phyloP scores from a whole-genome alignment of 805 yeast genomes.

The Candida coleopterorum region DNA sequence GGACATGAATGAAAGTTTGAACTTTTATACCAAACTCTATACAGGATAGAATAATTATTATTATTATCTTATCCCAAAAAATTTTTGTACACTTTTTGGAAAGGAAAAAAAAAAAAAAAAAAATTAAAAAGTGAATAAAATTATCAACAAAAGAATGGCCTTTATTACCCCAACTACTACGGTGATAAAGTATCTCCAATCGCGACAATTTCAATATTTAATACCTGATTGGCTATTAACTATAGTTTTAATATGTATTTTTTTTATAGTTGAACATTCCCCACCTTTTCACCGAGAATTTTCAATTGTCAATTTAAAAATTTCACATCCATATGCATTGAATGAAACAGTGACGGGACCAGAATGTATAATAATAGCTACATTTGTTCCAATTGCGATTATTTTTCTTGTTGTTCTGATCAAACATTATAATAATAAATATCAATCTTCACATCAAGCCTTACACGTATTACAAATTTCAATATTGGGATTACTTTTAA shows the following conservation, averaged over 20 bases:
- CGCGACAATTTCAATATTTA: conserved; percentile 8
- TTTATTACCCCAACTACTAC: conserved; percentile 8
- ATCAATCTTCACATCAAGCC: conserved; percentile 6
- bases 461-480: conserved; percentile 21
- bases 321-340: conserved; percentile 33
- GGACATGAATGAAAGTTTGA: too few relatives aligned
- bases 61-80: too few relatives aligned
- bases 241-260: conserved; percentile 19
- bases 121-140: background rate
- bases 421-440: conserved; percentile 2
- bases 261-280: conserved; percentile 26
- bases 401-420: conserved; percentile 13
- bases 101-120: too few relatives aligned
- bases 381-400: conserved; percentile 16
- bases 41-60: too few relatives aligned
- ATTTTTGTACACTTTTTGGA: too few relatives aligned
- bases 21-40: too few relatives aligned
- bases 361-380: conserved; percentile 24
- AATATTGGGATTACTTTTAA: conserved; percentile 24
- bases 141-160: conserved; percentile 2
- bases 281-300: conserved; percentile 34
- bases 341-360: conserved; percentile 28
- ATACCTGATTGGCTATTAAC: conserved; percentile 28
- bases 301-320: conserved; percentile 23
- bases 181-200: conserved; percentile 7